Conservation (phyloP, 352 stramenopile species). For the Lagenidium sp. region DNA sequence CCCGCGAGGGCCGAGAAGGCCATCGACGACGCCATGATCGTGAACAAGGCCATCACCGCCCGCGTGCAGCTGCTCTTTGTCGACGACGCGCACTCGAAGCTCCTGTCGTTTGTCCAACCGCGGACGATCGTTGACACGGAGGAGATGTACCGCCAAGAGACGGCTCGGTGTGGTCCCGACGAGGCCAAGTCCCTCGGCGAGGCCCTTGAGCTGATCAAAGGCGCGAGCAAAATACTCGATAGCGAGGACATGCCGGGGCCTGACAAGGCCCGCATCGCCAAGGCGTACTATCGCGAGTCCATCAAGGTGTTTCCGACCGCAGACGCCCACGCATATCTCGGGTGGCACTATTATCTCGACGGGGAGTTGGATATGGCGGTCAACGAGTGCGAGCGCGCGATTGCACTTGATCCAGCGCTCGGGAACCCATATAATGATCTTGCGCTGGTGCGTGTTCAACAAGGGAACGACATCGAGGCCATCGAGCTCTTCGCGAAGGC, state of each 20-base stretch:
- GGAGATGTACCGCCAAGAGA: conserved; percentile 43
- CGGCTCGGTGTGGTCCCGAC: conserved; percentile 14
- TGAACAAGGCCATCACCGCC: conserved; percentile 57
- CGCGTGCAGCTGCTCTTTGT: conserved; percentile 53
- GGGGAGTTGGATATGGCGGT: conserved; percentile 41
- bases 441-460: conserved; percentile 46
- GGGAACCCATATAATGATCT: conserved; percentile 73
- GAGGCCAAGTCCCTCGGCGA: conserved; percentile 21
- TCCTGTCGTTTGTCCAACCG: conserved; percentile 27
- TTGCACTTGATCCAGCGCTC: conserved; percentile 55
- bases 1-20: conserved; percentile 15
- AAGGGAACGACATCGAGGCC: conserved; percentile 47
- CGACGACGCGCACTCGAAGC: conserved; percentile 28
- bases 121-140: conserved; percentile 24
- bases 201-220: conserved; percentile 49
- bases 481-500: conserved; percentile 51
- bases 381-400: conserved; percentile 45
- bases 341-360: conserved; percentile 59
- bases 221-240: conserved; percentile 29
- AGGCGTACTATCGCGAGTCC: conserved; percentile 58
- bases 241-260: conserved; percentile 29
- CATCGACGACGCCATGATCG: conserved; percentile 52
- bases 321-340: conserved; percentile 57
- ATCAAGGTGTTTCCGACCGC: conserved; percentile 57
- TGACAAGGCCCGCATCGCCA: conserved; percentile 47